Base-by-base conservation (phyloP, 495 filamentous ascomycete species). In the Umbilicaria muhlenbergii region DNA sequence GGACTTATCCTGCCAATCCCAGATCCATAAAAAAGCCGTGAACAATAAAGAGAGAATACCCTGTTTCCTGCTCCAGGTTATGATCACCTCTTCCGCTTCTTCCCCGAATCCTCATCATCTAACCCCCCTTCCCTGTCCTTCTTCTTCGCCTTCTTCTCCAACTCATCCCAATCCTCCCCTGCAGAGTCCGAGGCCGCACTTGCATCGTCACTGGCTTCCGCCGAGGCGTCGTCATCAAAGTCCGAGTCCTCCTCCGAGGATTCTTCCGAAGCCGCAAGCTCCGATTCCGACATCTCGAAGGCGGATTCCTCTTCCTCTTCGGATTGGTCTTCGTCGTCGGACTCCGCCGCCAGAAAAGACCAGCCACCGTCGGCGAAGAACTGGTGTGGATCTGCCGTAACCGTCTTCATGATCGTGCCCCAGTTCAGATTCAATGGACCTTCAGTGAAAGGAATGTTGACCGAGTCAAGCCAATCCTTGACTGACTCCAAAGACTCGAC, bases 341-440 rank as follows among this genome's bases (percentile, higher is more conserved):
- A 85, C 34, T 95, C 89, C 43, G 80, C 81, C 28, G 77, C 74
- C 43, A 99, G 59, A 76, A 96, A 95, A 12, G 77, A 80, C 92
- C 92, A 99, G 18, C 92, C 92, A 21, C 92, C 92, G 54, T 96
- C 88, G 24, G 68, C 71, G 59, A 94, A 99, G 75, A 99, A 99
- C 44, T 78, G 74, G 53, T 96, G 88, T 7, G 92, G 84, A 58
- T 99, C 83, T 34, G 81, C 77, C 31, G 80, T 85, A 14, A 99
- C 87, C 0, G 92, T 99, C 69, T 99, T 99, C 88, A 99, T 99
- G 58, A 99, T 99, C 16, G 86, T 93, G 7, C 81, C 78, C 92
- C 92, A 99, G 65, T 96, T 95, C 46, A 99, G 68, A 64, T 99
- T 99, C 50, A 99, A 70, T 6, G 92, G 92, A 35, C 92, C 92